Percentiles rank a stretch among this genome's conserved stretches.
phyloP scores from a whole-genome alignment of 257 asterid genomes.

The Primulina huaijiensis region DNA sequence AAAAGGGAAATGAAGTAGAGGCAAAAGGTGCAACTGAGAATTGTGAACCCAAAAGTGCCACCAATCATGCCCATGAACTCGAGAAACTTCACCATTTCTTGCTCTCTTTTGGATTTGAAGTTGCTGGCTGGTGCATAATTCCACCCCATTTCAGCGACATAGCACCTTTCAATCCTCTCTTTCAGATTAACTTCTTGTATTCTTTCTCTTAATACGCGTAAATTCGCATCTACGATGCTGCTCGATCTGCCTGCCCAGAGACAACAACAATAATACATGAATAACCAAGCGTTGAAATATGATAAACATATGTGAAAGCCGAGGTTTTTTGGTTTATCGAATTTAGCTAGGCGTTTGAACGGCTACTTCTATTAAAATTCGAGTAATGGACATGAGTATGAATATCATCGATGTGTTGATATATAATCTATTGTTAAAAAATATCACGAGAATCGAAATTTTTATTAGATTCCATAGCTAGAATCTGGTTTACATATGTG shows the following conservation, averaged over 20 bases:
- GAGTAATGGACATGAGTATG: neutral
- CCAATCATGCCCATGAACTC: slow-evolving; percentile 22
- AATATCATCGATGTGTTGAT: neutral
- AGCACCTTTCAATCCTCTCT: slow-evolving; percentile 37
- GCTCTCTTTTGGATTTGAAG: slow-evolving; percentile 3
- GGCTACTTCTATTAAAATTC: neutral
- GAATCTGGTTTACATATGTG: neutral
- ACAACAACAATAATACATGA: neutral
- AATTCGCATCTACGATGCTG: slow-evolving; percentile 31
- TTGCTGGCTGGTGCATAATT: slow-evolving; percentile 17
- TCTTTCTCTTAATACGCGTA: slow-evolving; percentile 33
- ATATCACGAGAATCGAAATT: neutral
- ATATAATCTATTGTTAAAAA: too few relatives aligned
- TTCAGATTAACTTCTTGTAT: slow-evolving; percentile 32
- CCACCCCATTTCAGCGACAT: slow-evolving; percentile 27
- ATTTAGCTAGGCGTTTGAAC: too few relatives aligned
- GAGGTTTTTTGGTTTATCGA: too few relatives aligned
- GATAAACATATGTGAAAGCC: too few relatives aligned
- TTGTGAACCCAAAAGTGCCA: slow-evolving; percentile 30
- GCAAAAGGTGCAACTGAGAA: slow-evolving; percentile 34
- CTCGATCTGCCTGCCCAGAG: slow-evolving; percentile 26
- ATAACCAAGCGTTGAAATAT: too few relatives aligned
- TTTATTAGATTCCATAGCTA: neutral
- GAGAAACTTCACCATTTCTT: slow-evolving; percentile 16
- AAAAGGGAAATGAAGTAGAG: slow-evolving; percentile 32